phyloP scores from a whole-genome alignment of 768 basidiomycete genomes.

The Mycena epipterygia region DNA sequence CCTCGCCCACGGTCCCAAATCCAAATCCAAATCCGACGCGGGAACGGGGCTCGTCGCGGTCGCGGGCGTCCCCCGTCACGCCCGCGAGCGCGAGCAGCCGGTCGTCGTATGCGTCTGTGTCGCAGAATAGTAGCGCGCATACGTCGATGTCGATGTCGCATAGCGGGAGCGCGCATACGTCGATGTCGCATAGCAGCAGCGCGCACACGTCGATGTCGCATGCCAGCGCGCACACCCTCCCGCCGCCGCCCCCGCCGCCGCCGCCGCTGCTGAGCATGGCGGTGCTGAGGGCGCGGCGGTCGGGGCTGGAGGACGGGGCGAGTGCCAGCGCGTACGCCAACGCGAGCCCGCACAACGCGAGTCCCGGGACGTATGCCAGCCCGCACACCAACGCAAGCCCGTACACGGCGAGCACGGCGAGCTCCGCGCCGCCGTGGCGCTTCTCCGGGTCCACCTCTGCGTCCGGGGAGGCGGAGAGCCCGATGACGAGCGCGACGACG shows the following conservation, averaged over 20 bases:
- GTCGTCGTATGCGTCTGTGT: too few relatives aligned
- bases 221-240: background rate
- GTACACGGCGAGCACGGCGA: background rate
- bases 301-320: background rate
- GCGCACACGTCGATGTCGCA: background rate
- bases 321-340: background rate
- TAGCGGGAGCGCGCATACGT: background rate
- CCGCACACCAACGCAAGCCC: background rate
- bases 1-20: too few relatives aligned
- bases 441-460: too few relatives aligned
- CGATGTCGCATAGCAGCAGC: background rate
- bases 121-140: too few relatives aligned
- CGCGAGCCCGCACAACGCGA: background rate
- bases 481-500: conserved; percentile 31
- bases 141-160: too few relatives aligned
- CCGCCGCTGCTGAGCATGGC: conserved; percentile 37
- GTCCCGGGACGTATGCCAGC: too few relatives aligned
- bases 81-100: too few relatives aligned
- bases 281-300: conserved; percentile 8
- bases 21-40: too few relatives aligned
- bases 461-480: conserved; percentile 23
- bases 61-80: too few relatives aligned
- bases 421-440: background rate
- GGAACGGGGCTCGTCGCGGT: too few relatives aligned
- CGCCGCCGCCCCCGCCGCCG: conserved; percentile 29